phyloP scores from a whole-genome alignment of 1,284 basidiomycete species.

The Hemileia vastatrix region DNA sequence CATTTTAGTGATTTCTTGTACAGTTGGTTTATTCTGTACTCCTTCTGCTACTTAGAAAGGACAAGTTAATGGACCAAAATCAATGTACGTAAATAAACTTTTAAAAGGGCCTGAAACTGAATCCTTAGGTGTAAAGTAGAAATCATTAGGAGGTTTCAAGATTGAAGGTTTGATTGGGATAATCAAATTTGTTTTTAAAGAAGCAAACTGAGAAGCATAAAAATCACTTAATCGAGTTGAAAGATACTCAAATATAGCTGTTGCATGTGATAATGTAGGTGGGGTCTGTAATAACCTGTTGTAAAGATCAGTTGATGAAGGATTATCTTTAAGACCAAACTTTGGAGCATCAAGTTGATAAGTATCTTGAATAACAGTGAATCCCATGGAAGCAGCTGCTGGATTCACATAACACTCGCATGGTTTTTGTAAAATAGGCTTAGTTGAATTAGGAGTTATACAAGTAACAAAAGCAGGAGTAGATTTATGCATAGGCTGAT shows the following conservation, averaged over 20 bases:
- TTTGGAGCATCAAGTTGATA: slow-evolving; percentile 58
- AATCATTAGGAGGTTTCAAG: slow-evolving; percentile 48
- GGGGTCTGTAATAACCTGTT: slow-evolving; percentile 56
- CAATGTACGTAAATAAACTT: slow-evolving; percentile 65
- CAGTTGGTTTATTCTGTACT: slow-evolving; percentile 75
- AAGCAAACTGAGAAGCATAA: slow-evolving; percentile 36
- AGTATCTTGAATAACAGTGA: slow-evolving; percentile 56
- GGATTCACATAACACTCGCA: slow-evolving; percentile 65
- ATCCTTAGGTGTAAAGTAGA: slow-evolving; percentile 49
- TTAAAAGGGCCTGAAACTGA: slow-evolving; percentile 29
- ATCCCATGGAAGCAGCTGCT: slow-evolving; percentile 66
- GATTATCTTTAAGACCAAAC: slow-evolving; percentile 65
- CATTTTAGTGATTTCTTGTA: slow-evolving; percentile 56
- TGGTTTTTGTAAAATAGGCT: slow-evolving; percentile 61
- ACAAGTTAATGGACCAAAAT: slow-evolving; percentile 76
- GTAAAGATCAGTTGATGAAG: slow-evolving; percentile 59
- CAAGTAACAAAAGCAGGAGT: slow-evolving; percentile 67
- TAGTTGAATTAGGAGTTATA: slow-evolving; percentile 49
- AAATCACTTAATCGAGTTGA: slow-evolving; percentile 61
- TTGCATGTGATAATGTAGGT: slow-evolving; percentile 55
- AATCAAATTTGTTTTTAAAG: slow-evolving; percentile 42
- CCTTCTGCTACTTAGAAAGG: slow-evolving; percentile 77
- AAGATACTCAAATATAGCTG: slow-evolving; percentile 65
- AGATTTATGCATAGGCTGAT: slow-evolving; percentile 15
- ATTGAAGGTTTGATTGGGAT: slow-evolving; percentile 45